Base-by-base conservation (phyloP, 1,284 basidiomycete genomes). In the Lignosus rhinocerotis region DNA sequence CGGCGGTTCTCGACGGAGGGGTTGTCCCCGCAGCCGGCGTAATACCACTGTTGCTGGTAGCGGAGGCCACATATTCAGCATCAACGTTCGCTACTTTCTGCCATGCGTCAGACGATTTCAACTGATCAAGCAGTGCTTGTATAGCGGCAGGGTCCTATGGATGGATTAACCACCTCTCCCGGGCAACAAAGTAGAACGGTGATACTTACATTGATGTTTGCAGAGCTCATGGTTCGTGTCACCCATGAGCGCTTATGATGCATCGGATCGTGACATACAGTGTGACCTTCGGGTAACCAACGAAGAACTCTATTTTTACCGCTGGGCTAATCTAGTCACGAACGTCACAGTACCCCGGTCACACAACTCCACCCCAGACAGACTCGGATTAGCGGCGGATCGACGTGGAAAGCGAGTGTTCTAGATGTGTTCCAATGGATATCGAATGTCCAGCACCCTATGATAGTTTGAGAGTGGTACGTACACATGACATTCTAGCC, bases 21-120 rank as follows among this genome's bases (percentile, higher is more conserved):
- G 30, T 53, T n/a, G 57, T 54, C 63, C 61, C 59, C 3, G 58
- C 21, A 50, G 43, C 56, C 52, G 52, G 49, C 36, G 21, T 44
- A 43, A 48, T 34, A 33, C 5, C 36, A 42, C 12, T 19, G 10
- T 34, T 25, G 21, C 34, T 17, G 21, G 17, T 21, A 21, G 8
- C 48, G 32, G 48, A 17, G 48, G 19, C 12, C 17, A 9, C 19
- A 17, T 43, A 46, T 8, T 39, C 53, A 11, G 50, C 33, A 49
- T 60, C 58, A 46, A 61, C 21, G 34, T 55, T 63, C 48, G 81
- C 67, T 1, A 80, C 69, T 42, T 85, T 78, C 64, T 85, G 79
- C 87, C 86, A 91, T 42, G 82, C 86, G 66, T 83, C 78, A 4
- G 89, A 90, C 4, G 77, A 70, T 53, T 81, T 78, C 9, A 91